Conservation (phyloP, 2,329 filamentous ascomycete genomes). For the Fusarium piperis region DNA sequence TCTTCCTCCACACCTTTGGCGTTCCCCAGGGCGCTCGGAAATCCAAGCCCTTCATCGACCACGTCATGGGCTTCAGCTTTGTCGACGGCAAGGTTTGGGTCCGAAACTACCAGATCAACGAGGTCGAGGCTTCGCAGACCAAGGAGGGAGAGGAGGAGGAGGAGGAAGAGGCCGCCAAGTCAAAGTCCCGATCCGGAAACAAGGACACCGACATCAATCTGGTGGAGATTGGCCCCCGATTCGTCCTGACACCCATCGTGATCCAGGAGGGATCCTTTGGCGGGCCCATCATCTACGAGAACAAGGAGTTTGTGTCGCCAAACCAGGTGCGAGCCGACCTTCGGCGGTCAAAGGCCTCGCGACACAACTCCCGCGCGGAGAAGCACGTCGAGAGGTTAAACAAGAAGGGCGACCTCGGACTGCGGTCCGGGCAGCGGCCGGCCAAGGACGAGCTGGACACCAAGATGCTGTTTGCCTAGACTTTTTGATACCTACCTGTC, state of each 20-base stretch:
- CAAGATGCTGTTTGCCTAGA: constrained; percentile 76
- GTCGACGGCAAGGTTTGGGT: constrained; percentile 97
- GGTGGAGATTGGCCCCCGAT: constrained; percentile 92
- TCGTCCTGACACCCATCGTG: constrained; percentile 92
- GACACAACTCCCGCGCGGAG: constrained; percentile 81
- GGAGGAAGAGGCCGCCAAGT: constrained; percentile 53
- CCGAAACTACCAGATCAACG: constrained; percentile 91
- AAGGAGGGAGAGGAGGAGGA: constrained; percentile 55
- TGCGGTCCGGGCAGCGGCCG: constrained; percentile 72
- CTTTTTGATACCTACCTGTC: constrained; percentile 39
- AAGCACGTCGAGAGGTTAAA: constrained; percentile 75
- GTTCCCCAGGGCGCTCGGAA: constrained; percentile 89
- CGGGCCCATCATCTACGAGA: constrained; percentile 97
- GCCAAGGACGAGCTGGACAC: constrained; percentile 79
- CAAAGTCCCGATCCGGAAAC: constrained; percentile 48
- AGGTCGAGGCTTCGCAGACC: constrained; percentile 72
- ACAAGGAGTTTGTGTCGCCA: constrained; percentile 95
- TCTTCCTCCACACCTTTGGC: constrained; percentile 89
- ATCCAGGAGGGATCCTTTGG: constrained; percentile 96
- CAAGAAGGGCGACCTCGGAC: constrained; percentile 80
- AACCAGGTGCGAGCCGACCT: constrained; percentile 92
- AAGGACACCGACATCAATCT: constrained; percentile 80
- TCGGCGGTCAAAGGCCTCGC: constrained; percentile 77
- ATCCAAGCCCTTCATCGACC: constrained; percentile 95
- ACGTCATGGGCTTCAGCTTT: constrained; percentile 90